phyloP scores from a whole-genome alignment of 805 yeast species.

The Metschnikowia anglica region DNA sequence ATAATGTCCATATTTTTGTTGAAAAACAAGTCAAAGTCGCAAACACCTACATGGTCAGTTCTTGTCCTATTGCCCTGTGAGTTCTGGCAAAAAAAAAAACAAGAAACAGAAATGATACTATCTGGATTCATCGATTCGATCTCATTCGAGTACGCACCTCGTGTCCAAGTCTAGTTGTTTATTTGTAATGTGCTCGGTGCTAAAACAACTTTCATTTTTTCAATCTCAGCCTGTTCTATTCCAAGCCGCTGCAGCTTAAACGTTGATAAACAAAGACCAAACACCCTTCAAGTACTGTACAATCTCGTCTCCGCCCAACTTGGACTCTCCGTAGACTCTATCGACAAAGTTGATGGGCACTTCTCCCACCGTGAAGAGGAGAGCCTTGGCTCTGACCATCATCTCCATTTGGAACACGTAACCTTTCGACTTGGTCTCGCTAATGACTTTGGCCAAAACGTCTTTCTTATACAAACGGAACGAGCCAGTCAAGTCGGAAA shows the following conservation, averaged over 20 bases:
- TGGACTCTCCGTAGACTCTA: constrained; percentile 74
- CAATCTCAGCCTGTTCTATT: no score
- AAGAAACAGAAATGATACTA: no score
- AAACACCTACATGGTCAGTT: no score
- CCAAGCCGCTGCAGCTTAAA: constrained; percentile 29
- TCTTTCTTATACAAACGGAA: constrained; percentile 73
- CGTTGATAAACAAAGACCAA: constrained; percentile 64
- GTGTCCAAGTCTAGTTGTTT: no score
- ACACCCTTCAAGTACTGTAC: constrained; percentile 77
- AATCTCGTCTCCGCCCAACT: constrained; percentile 79
- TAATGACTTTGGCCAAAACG: constrained; percentile 63
- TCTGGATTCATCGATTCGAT: no score
- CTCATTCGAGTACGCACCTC: no score
- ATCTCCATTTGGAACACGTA: constrained; percentile 87
- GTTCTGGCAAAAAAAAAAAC: no score
- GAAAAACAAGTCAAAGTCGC: no score
- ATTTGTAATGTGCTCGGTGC: no score
- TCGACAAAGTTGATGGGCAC: constrained; percentile 79
- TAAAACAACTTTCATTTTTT: no score
- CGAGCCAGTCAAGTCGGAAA: constrained; percentile 74
- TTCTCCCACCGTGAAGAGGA: constrained; percentile 72
- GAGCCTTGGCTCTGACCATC: constrained; percentile 79
- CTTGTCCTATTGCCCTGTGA: no score
- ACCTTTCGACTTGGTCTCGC: constrained; percentile 69
- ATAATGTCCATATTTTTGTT: no score